These are phyloP conservation scores for Neofusicoccum sp. DNA, from an alignment of 2,329 filamentous ascomycete species.

Conservation along the genomic window DNA sequence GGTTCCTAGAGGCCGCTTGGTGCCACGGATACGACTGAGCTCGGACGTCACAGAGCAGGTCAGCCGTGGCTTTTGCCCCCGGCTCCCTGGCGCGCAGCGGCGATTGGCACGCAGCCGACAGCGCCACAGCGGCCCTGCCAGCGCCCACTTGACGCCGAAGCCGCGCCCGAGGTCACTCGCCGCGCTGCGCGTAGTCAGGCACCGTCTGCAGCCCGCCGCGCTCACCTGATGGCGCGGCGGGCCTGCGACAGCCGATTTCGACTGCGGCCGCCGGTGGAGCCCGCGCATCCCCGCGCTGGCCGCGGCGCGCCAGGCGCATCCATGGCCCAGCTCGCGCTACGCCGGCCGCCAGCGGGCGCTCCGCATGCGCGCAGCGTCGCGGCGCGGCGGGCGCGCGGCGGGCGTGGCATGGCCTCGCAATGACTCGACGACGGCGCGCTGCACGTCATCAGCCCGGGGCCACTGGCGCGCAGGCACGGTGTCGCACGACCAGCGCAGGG, in stretches of 20 bases:
- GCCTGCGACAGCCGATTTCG: neutral
- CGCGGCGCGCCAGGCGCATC: neutral
- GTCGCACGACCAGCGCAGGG: neutral
- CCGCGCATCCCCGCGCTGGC: neutral
- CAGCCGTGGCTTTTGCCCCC: conserved; percentile 14
- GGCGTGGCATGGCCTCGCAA: neutral
- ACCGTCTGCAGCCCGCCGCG: conserved; percentile 3
- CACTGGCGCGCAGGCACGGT: neutral
- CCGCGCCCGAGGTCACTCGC: neutral
- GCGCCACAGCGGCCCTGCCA: conserved; percentile 14
- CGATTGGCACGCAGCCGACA: conserved; percentile 16
- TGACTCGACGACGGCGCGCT: neutral
- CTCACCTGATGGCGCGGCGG: conserved; percentile 16
- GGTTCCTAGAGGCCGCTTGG: conserved; percentile 3
- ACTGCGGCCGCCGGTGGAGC: neutral
- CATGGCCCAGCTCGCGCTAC: neutral
- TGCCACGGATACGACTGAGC: conserved; percentile 3
- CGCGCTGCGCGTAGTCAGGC: conserved; percentile 12
- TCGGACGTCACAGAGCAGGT: conserved; percentile 12
- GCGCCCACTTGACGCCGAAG: neutral
- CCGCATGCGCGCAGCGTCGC: neutral
- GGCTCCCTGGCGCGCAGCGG: conserved; percentile 11
- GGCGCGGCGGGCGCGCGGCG: neutral
- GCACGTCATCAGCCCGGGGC: conserved; percentile 11
- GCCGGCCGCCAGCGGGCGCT: neutral